Base-by-base conservation (phyloP, 1,284 basidiomycete genomes). In the Tetrapyrgos nigripes region DNA sequence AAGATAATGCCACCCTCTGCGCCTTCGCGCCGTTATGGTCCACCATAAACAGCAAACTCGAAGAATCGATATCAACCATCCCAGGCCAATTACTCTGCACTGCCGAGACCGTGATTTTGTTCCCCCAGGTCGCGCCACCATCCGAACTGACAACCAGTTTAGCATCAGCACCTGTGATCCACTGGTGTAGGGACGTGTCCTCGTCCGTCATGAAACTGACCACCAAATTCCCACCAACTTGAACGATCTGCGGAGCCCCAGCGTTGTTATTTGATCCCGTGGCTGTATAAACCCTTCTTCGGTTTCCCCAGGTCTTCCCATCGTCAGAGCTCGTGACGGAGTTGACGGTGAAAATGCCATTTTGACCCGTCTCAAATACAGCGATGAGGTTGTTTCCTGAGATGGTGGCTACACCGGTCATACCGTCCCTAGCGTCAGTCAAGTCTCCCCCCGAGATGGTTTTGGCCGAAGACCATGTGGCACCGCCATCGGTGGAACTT, bases 201-300 rank as follows among this genome's bases (percentile, higher is more conserved):
- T 70, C 68, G 43, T 70, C 64, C 11, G 68, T 70, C 62, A 63
- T 65, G 53, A 70, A 69, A 21, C 63, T 62, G 13, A 57, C 62
- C 8, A 69, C 68, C 11, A 67, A 56, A 4, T 62, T 64, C n/a
- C 63, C 65, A 9, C 57, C 64, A 10, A 49, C 52, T 1, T 54
- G 62, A 1, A 58, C 60, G 23, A 66, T 53, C 37, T 57, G 62
- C 5, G 67, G 66, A 1, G 68, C 61, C 26, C 64, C 62, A 11
- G 66, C 67, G 33, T 61, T 61, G 9, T 53, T 61, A 29, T 23
- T 43, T 2, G 51, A 37, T 3, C 60, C 62, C 2, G 49, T 56
- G 13, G 67, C 60, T 24, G 58, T 40, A 53, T 61, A 68, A 3
- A 68, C 67, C 43, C 60, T 60, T 3, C 50, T 19, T 6, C 64